Percentiles rank a stretch among this genome's conserved stretches.
Evolutionary conservation across 2,329 filamentous ascomycete species (phyloP).

Genomic region (Fusarium circinatum): DNA sequence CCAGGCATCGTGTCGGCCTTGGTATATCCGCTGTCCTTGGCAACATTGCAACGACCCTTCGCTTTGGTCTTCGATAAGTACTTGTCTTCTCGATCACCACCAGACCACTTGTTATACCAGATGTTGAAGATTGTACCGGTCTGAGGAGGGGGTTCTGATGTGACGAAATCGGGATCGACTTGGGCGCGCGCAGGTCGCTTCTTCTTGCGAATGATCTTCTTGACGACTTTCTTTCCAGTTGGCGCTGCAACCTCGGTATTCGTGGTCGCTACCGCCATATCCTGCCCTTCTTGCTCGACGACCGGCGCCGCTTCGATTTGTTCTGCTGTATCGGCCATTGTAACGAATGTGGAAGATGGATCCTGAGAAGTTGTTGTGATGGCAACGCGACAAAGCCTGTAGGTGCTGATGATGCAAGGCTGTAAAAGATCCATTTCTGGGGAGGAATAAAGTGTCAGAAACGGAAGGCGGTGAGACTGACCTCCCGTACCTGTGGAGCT

Average conservation of each 20-base stretch:
- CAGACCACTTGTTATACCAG: slow-evolving; percentile 99
- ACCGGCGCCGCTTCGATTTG: slow-evolving; percentile 42
- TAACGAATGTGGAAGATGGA: neutral
- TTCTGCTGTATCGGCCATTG: slow-evolving; percentile 49
- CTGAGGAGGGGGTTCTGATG: slow-evolving; percentile 86
- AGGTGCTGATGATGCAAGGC: slow-evolving; percentile 41
- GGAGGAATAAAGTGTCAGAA: slow-evolving; percentile 21
- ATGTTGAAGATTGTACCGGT: slow-evolving; percentile 95
- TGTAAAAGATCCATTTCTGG: slow-evolving; percentile 38
- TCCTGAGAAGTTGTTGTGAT: slow-evolving; percentile 27
- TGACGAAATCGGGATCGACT: slow-evolving; percentile 85
- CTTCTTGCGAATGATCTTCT: slow-evolving; percentile 93
- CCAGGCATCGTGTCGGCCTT: slow-evolving; percentile 80
- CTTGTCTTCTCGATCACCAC: slow-evolving; percentile 93
- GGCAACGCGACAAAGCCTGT: slow-evolving; percentile 38
- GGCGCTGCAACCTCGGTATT: slow-evolving; percentile 59
- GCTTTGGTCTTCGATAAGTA: slow-evolving; percentile 86
- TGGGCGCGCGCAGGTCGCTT: slow-evolving; percentile 89
- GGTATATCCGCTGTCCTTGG: slow-evolving; percentile 81
- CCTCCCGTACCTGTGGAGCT: slow-evolving; percentile 32
- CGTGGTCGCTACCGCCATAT: slow-evolving; percentile 51
- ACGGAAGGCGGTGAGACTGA: slow-evolving; percentile 45
- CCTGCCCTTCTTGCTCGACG: slow-evolving; percentile 42
- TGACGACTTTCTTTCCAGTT: slow-evolving; percentile 71
- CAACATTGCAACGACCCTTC: slow-evolving; percentile 86